Conservation (phyloP, 2,329 filamentous ascomycete genomes). For the Colletotrichum shisoi region DNA sequence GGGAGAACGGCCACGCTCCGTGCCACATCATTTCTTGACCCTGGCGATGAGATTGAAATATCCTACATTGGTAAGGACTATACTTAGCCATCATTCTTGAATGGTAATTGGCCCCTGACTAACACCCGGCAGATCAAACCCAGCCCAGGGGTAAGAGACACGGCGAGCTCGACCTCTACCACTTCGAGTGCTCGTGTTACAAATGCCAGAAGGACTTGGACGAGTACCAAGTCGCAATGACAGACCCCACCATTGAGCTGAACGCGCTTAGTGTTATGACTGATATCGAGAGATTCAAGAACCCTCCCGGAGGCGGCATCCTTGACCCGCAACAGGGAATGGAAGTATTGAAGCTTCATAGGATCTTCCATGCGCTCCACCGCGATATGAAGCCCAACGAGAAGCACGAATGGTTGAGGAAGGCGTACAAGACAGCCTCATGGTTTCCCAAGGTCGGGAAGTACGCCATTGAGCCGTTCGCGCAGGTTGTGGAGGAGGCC, state of each 20-base stretch:
- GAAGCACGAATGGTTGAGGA: conserved; percentile 44
- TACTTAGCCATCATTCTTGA: not conserved
- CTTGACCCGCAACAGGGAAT: not conserved
- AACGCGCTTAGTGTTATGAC: conserved; percentile 58
- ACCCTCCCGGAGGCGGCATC: conserved; percentile 11
- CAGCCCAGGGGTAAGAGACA: conserved; percentile 55
- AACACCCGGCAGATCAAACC: conserved; percentile 54
- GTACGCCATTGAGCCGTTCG: conserved; percentile 61
- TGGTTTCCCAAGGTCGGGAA: conserved; percentile 50
- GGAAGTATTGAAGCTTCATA: conserved; percentile 7
- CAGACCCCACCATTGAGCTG: conserved; percentile 52
- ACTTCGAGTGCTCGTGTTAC: conserved; percentile 61
- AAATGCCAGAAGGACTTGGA: conserved; percentile 62
- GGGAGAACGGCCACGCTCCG: conserved; percentile 61
- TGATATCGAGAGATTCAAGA: conserved; percentile 44
- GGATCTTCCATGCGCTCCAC: conserved; percentile 3
- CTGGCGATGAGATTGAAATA: conserved; percentile 66
- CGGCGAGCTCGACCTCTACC: conserved; percentile 57
- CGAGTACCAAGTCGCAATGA: conserved; percentile 60
- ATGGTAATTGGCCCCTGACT: not conserved
- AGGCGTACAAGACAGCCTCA: conserved; percentile 51
- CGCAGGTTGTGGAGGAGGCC: conserved; percentile 55
- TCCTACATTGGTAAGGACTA: conserved; percentile 64
- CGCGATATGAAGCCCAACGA: conserved; percentile 22
- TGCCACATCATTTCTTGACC: conserved; percentile 58